Evolutionary conservation across 345 rosid species (phyloP).

Genomic region (Citrus australasica): DNA sequence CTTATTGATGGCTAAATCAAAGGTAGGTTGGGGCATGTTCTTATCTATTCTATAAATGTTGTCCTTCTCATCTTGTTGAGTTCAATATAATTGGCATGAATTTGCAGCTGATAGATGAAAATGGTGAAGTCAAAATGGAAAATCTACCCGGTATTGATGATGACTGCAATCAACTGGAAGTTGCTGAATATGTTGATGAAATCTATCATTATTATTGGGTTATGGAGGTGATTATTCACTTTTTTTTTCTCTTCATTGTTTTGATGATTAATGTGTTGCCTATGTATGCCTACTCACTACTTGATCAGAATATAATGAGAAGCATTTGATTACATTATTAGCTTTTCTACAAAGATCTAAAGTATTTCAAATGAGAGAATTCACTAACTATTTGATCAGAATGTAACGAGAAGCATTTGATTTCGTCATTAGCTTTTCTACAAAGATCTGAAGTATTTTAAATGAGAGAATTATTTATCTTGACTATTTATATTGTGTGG

Average conservation of each 20-base stretch:
- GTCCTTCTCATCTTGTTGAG: neutral
- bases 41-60: conserved; percentile 5
- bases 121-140: conserved; percentile 42
- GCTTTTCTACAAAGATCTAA: neutral
- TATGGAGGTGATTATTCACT: conserved; percentile 56
- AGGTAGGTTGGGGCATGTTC: conserved; percentile 60
- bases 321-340: neutral
- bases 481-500: neutral
- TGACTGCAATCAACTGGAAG: conserved; percentile 77
- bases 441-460: neutral
- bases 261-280: neutral
- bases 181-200: conserved; percentile 93
- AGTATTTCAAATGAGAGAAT: neutral
- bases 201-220: conserved; percentile 90
- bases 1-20: conserved; percentile 65
- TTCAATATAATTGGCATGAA: conserved; percentile 18
- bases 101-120: conserved; percentile 52
- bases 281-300: neutral
- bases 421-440: neutral
- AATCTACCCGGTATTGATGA: conserved; percentile 73
- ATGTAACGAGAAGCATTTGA: neutral
- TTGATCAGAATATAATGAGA: neutral
- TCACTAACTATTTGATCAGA: neutral
- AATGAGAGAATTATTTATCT: neutral
- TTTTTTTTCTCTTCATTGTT: neutral